phyloP scores from a whole-genome alignment of 257 asterid species.

The Plantago elongata region DNA sequence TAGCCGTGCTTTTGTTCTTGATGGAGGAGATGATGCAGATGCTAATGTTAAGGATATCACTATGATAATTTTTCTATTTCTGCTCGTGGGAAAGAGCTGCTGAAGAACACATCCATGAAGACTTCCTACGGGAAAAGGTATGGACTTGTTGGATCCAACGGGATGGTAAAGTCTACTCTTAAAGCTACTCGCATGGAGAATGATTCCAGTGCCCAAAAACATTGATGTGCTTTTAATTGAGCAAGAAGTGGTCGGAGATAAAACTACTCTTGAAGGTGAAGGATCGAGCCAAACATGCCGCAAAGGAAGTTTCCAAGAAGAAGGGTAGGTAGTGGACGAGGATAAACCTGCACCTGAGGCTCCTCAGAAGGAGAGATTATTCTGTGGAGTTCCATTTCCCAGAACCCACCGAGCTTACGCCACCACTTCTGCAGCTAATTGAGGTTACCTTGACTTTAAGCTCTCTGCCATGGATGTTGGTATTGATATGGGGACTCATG shows the following conservation, averaged over 20 bases:
- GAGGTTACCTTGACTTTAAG: conserved; percentile 62
- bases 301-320: conserved; percentile 44
- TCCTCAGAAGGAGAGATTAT: conserved; percentile 57
- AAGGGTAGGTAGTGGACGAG: conserved; percentile 41
- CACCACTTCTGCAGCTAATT: conserved; percentile 59
- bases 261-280: conserved; percentile 45
- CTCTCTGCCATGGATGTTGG: conserved; percentile 61
- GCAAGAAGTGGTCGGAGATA: conserved; percentile 55
- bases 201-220: conserved; percentile 55
- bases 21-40: conserved; percentile 60
- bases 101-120: conserved; percentile 53
- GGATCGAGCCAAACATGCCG: conserved; percentile 50
- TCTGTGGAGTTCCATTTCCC: conserved; percentile 68
- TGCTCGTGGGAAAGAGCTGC: conserved; percentile 63
- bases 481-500: conserved; percentile 69
- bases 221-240: conserved; percentile 57
- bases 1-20: conserved; percentile 54
- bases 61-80: conserved; percentile 59
- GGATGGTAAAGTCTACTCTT: conserved; percentile 69
- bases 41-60: conserved; percentile 70
- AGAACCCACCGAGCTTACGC: conserved; percentile 57
- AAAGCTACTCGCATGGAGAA: conserved; percentile 56
- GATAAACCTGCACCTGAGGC: conserved; percentile 45
- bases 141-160: conserved; percentile 68
- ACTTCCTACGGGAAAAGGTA: conserved; percentile 70